phyloP scores from a whole-genome alignment of 2,329 filamentous ascomycete species.

The Lecanicillium sp. region DNA sequence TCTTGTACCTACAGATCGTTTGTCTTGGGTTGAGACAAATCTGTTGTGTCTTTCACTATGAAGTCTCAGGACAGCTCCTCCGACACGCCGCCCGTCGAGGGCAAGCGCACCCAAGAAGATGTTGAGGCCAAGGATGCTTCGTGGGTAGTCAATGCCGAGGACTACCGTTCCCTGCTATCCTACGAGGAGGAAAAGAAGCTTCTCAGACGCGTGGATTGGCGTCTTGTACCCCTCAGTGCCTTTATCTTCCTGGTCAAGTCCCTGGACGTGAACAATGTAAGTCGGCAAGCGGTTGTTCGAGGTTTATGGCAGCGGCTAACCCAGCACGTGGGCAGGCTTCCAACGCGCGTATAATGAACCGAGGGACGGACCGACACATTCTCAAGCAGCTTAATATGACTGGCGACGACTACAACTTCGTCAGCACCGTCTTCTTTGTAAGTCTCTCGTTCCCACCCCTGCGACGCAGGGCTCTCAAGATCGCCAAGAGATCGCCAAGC shows the following conservation, averaged over 20 bases:
- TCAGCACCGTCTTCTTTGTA: slow-evolving; percentile 32
- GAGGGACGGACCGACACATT: slow-evolving; percentile 30
- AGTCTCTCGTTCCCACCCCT: slow-evolving; percentile 5
- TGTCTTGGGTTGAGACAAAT: too few relatives aligned
- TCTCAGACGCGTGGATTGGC: slow-evolving; percentile 17
- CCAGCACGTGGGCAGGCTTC: slow-evolving; percentile 16
- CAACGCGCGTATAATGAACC: slow-evolving; percentile 36
- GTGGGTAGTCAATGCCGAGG: too few relatives aligned
- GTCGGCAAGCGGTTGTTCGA: not conserved
- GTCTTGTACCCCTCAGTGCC: slow-evolving; percentile 22
- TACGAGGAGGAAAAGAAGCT: slow-evolving; percentile 16
- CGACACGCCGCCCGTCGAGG: too few relatives aligned
- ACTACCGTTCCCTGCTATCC: too few relatives aligned
- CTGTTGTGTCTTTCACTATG: too few relatives aligned
- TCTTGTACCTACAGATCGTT: too few relatives aligned
- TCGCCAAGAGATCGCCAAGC: not conserved
- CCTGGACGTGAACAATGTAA: slow-evolving; percentile 27
- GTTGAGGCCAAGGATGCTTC: too few relatives aligned
- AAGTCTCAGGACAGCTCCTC: too few relatives aligned
- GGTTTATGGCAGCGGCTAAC: too few relatives aligned
- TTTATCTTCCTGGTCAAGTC: slow-evolving; percentile 33
- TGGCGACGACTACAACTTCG: slow-evolving; percentile 30
- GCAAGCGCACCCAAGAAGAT: too few relatives aligned
- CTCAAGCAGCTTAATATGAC: slow-evolving; percentile 31
- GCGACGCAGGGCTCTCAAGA: too few relatives aligned